These are phyloP conservation scores for Tillandsia leiboldiana DNA, from an alignment of 176 grass and related monocot species.

Conservation along the genomic window DNA sequence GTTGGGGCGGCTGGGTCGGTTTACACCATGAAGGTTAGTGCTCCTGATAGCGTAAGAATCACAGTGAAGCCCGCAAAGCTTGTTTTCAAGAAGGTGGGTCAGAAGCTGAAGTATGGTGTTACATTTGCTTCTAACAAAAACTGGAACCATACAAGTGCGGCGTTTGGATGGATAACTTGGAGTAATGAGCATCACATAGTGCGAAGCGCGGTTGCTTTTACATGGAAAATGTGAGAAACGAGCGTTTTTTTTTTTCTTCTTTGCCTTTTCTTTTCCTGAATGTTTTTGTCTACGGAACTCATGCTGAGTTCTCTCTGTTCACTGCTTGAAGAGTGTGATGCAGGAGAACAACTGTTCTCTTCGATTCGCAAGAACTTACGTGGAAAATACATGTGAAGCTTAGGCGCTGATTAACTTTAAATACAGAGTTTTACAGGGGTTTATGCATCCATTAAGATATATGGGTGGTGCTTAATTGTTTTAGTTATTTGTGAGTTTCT, in stretches of 20 bases:
- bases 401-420: background rate
- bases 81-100: slow-evolving; percentile 49
- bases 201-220: slow-evolving; percentile 50
- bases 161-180: slow-evolving; percentile 89
- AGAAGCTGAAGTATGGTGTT: slow-evolving; percentile 69
- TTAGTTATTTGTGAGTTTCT: background rate
- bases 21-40: slow-evolving; percentile 55
- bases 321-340: slow-evolving; percentile 26
- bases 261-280: background rate
- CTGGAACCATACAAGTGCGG: slow-evolving; percentile 13
- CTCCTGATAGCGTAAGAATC: slow-evolving; percentile 39
- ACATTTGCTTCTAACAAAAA: slow-evolving; percentile 43
- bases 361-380: slow-evolving; percentile 11
- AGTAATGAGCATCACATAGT: slow-evolving; percentile 40
- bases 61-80: slow-evolving; percentile 48
- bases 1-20: slow-evolving; percentile 41
- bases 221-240: slow-evolving; percentile 65
- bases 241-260: background rate
- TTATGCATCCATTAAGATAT: background rate
- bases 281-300: background rate
- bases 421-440: slow-evolving; percentile 5
- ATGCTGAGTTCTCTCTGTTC: slow-evolving; percentile 10
- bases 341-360: background rate
- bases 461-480: background rate
- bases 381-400: slow-evolving; percentile 70